Base-by-base conservation (phyloP, 208 protist species). In the Wallacemonas sp. region DNA sequence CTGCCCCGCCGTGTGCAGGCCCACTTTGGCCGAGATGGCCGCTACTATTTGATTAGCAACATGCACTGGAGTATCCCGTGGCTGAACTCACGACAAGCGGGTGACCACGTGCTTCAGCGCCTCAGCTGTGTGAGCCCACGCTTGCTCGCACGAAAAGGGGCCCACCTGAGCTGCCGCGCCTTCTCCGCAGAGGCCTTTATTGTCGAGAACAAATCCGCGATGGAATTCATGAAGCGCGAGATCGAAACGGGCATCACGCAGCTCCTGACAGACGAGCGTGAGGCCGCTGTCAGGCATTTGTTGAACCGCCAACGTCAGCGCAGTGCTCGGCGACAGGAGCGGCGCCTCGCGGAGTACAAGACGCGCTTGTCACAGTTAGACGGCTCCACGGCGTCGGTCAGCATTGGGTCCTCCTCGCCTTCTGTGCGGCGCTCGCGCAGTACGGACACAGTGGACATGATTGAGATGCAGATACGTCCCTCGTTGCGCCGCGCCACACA, bases 31-130 rank as follows among this genome's bases (percentile, higher is more conserved):
- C 68, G 75, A 34, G 72, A 84, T 28, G 72, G 72, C 2, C 78
- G 78, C 27, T 79, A 79, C 63, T 84, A 84, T 60, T 73, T 84
- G 38, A 17, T 84, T 22, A 58, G 68, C 34, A 84, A 84, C 70
- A 59, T 70, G 21, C 58, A 67, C 51, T 84, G 78, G 78, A 66
- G 72, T 17, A 42, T 66, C 12, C 72, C 64, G 64, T 84, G 78
- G 78, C 66, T 84, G 6, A 69, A 65, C 62, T 78, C 72, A 0
- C 62, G 67, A 0, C 64, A 45, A 3, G 55, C 47, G 17, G 30
- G 54, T 39, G 66, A 75, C 55, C 53, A 61, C 53, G 56, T 55
- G 22, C 17, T 34, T 31, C 70, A 75, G 63, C 72, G 65, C 0
- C 45, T 84, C 8, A 77, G 70, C 66, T 70, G 68, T 24, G 65